Evolutionary conservation across 148 eudicot genomes (phyloP).

Genomic region (Simmondsia chinensis): DNA sequence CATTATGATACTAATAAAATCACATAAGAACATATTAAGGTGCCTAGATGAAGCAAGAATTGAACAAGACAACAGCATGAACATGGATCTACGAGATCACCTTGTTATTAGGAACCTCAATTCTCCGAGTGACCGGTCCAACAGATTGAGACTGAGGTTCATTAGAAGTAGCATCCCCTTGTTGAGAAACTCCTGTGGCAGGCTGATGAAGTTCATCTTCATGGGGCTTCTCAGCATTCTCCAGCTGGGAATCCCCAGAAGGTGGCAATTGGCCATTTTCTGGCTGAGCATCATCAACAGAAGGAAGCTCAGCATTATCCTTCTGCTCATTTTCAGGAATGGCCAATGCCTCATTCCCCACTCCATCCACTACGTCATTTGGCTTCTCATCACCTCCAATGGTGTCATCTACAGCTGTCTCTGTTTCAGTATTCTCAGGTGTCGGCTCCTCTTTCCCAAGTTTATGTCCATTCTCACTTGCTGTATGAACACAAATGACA

Average conservation of each 20-base stretch:
- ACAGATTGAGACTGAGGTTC: slow-evolving; percentile 24
- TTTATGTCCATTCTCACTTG: slow-evolving; percentile 38
- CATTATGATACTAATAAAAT: not conserved
- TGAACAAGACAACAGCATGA: not conserved
- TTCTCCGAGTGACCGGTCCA: slow-evolving; percentile 34
- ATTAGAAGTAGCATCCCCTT: slow-evolving; percentile 21
- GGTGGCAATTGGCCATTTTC: slow-evolving; percentile 9
- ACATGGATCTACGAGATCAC: too few relatives aligned
- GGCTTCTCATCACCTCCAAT: slow-evolving; percentile 17
- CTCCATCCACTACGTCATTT: slow-evolving; percentile 14
- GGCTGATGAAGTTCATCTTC: slow-evolving; percentile 19
- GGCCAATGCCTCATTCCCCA: slow-evolving; percentile 12
- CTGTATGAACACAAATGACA: slow-evolving; percentile 6
- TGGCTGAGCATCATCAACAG: slow-evolving; percentile 11
- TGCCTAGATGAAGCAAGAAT: not conserved
- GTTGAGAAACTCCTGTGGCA: slow-evolving; percentile 21
- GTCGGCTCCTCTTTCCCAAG: slow-evolving; percentile 25
- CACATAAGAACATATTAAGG: not conserved
- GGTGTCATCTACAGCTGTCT: slow-evolving; percentile 9
- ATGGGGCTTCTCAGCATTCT: slow-evolving; percentile 16
- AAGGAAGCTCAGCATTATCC: slow-evolving; percentile 6
- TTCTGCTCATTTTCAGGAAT: slow-evolving; percentile 18
- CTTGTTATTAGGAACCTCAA: slow-evolving; percentile 91
- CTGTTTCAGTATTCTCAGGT: slow-evolving; percentile 11
- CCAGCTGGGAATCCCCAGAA: slow-evolving; percentile 18